Evolutionary conservation across 31 red algal genomes (phyloP).

Genomic region (Pterothamnion heteromorphum): DNA sequence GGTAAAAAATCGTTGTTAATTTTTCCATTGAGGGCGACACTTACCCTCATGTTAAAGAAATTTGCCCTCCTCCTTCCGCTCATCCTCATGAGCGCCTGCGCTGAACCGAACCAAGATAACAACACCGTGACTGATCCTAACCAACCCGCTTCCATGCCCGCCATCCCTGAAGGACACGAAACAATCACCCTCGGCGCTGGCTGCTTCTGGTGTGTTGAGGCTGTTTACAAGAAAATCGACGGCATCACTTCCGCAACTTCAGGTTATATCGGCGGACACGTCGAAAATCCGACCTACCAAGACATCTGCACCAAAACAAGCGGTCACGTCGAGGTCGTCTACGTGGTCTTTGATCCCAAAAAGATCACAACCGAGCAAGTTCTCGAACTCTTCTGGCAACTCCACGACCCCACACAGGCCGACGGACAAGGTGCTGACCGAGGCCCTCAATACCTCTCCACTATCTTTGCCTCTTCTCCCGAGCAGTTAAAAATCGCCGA

Average conservation of each 20-base stretch:
- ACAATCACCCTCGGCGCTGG: neutral
- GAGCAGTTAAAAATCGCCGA: neutral
- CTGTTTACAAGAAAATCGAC: neutral
- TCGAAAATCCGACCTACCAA: constrained; percentile 58
- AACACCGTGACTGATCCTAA: too few relatives aligned
- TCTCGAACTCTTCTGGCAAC: constrained; percentile 66
- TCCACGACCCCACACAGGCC: constrained; percentile 59
- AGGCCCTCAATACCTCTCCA: constrained; percentile 63
- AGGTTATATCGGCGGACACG: constrained; percentile 60
- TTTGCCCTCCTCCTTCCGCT: too few relatives aligned
- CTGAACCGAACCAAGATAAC: too few relatives aligned
- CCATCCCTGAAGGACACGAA: neutral
- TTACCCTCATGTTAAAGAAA: too few relatives aligned
- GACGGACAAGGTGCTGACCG: constrained; percentile 73
- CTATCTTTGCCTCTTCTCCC: neutral
- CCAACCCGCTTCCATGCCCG: neutral
- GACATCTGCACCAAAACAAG: constrained; percentile 61
- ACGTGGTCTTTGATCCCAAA: constrained; percentile 50
- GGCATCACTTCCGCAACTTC: neutral
- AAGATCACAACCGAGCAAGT: constrained; percentile 39
- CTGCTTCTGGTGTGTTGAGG: constrained; percentile 24
- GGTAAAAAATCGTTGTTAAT: neutral
- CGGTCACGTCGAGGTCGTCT: constrained; percentile 61
- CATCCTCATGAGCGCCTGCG: too few relatives aligned
- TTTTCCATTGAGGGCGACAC: too few relatives aligned